Base-by-base conservation (phyloP, 108 stramenopile species). In the Epithemia pelagica region DNA sequence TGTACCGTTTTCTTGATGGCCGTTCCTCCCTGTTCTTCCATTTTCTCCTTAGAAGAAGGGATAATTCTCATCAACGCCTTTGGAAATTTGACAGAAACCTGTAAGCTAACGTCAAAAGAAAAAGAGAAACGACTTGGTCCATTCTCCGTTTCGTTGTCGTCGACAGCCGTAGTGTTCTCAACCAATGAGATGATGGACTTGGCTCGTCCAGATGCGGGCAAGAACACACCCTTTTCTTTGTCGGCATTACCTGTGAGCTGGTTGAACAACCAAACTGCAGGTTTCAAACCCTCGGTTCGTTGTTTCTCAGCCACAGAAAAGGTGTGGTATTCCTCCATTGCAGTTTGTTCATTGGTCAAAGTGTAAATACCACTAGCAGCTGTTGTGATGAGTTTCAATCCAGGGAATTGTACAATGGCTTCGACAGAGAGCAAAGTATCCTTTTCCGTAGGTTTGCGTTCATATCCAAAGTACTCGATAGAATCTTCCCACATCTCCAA, bases 191-290 rank as follows among this genome's bases (percentile, higher is more conserved):
- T 21, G 21, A n/a, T 7, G 22, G 52, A 61, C 20, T 25, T 24
- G 25, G 64, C 37, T 10, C 15, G 5, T 28, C 23, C 21, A 32
- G 18, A 55, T 2, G 15, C 32, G 65, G 3, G 64, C 18, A 7
- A 30, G 26, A 22, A 46, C 54, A 29, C 56, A 54, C 24, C 29
- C 63, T 65, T 51, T 28, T 64, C 59, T 2, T 72, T 54, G 1
- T 70, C 61, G 1, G 53, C 54, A 5, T 28, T 54, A 0, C 79
- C 82, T 0, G 82, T 80, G 2, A 84, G 64, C 58, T 80, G 70
- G 64, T 80, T 75, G 71, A 64, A 84, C 0, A 80, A 46, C 73
- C 76, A 84, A 25, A 80, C 79, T 0, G 72, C 58, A 1, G 76
- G 70, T 23, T 64, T 30, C 18, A 71, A 27, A 28, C 82, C 79